These are phyloP conservation scores for Oryza australiensis DNA, from an alignment of 176 grass and related monocot genomes.

Conservation along the genomic window DNA sequence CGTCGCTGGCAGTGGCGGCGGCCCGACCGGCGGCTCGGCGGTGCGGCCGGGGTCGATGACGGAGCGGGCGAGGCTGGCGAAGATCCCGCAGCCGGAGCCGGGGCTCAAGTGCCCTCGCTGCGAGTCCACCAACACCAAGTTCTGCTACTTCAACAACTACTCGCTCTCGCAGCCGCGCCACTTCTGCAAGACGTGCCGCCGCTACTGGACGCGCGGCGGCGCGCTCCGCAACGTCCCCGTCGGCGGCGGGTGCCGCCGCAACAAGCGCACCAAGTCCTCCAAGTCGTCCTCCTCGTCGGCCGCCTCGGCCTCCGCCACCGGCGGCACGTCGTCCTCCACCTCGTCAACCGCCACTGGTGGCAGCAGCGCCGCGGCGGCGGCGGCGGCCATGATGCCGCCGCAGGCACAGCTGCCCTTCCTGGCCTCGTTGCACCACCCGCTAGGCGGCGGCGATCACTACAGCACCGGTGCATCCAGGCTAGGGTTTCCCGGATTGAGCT, in stretches of 20 bases:
- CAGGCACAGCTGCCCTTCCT: constrained; percentile 64
- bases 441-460: constrained; percentile 52
- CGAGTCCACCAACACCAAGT: constrained; percentile 95
- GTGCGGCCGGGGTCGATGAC: constrained; percentile 65
- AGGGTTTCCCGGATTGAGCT: constrained; percentile 64
- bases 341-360: constrained; percentile 40
- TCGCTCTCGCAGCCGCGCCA: constrained; percentile 94
- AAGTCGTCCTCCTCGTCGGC: constrained; percentile 57
- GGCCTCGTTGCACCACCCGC: constrained; percentile 55
- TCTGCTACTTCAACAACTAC: constrained; percentile 99
- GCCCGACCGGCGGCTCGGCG: constrained; percentile 21
- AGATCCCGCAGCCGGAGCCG: constrained; percentile 75
- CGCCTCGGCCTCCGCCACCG: constrained; percentile 38
- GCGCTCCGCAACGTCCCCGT: constrained; percentile 85
- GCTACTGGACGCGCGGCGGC: constrained; percentile 91
- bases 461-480: constrained; percentile 52
- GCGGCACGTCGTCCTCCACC: constrained; percentile 46
- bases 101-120: constrained; percentile 95
- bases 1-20: neutral
- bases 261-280: constrained; percentile 85
- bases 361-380: neutral
- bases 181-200: constrained; percentile 98
- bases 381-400: constrained; percentile 23
- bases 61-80: constrained; percentile 63
- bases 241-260: constrained; percentile 85